phyloP scores from a whole-genome alignment of 2,329 filamentous ascomycete genomes.

The Zasmidium cellare region DNA sequence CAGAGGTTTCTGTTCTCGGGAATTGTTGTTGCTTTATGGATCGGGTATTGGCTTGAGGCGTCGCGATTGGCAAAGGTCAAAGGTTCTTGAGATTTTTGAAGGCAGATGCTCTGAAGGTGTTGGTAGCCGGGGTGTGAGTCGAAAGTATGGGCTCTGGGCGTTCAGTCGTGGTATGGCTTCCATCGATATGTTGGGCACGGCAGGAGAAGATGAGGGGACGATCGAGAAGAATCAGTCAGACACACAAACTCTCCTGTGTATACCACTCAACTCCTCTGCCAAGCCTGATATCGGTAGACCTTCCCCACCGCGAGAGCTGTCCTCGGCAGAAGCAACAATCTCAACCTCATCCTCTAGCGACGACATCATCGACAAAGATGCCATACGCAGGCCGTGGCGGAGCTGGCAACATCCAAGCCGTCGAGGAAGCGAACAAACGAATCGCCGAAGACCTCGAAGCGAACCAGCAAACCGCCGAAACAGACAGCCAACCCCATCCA shows the following conservation, averaged over 20 bases:
- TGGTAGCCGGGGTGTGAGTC: too few species aligned
- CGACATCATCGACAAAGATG: conserved; percentile 12
- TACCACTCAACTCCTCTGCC: too few species aligned
- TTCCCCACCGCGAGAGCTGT: not conserved
- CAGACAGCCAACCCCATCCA: conserved; percentile 5
- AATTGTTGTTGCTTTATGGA: conserved; percentile 28
- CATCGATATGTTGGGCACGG: too few species aligned
- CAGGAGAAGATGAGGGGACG: too few species aligned
- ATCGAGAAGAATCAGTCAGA: too few species aligned
- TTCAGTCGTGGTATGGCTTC: too few species aligned
- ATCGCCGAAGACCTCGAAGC: conserved; percentile 42
- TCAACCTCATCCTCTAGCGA: not conserved
- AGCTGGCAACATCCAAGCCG: conserved; percentile 44
- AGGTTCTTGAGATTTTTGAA: not conserved
- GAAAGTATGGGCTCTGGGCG: too few species aligned
- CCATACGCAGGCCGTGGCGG: conserved; percentile 42
- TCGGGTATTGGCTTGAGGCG: conserved; percentile 34
- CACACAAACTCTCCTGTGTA: too few species aligned
- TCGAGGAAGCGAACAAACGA: conserved; percentile 28
- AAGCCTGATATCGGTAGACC: too few species aligned
- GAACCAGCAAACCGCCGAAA: conserved; percentile 28
- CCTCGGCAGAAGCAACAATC: not conserved
- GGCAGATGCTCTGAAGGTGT: too few species aligned
- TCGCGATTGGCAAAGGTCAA: conserved; percentile 24
- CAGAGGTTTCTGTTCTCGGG: conserved; percentile 37